Base-by-base conservation (phyloP, 345 rosid genomes). In the Arabidopsis arenosa region DNA sequence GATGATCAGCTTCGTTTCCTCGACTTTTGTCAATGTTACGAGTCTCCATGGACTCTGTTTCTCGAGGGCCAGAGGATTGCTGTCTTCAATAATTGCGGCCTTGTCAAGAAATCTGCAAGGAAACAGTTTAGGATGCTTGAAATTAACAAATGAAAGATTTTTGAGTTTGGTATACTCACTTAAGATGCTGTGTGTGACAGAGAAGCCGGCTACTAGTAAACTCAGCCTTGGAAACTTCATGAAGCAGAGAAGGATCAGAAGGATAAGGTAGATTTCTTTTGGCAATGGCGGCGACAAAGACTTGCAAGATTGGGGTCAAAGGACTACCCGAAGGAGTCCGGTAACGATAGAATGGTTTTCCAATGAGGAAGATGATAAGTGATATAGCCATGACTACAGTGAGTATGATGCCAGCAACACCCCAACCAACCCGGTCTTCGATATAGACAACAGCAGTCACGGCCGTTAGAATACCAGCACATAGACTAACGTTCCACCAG, bases 401-500 rank as follows among this genome's bases (percentile, higher is more conserved):
- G 9, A 92, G 82, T 65, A 87, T 73, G 61, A 87, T 83, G 43
- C 92, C 90, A 4, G 90, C 89, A 48, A 73, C 80, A 5, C 99
- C 99, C 99, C 97, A 92, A 58, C 80, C 84, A 37, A 89, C 79
- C 64, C 87, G 88, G 43, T 95, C 99, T 75, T 92, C 97, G 0
- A 95, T 78, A 62, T 89, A 92, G 44, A 90, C 89, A 47, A 95
- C 36, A 0, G 83, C 68, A 5, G 97, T 95, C 17, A 95, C 99
- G 0, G 97, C 85, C 1, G 89, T 81, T 17, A 95, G 32, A 33
- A 90, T 82, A n/a, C 99, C 99, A 10, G 79, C 71, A 49, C 97
- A 95, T 2, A 95, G 86, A 39, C 86, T 87, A 0, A 82, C 85
- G 79, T 70, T 89, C 97, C 99, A 95, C 99, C 96, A 92, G 79